Evolutionary conservation across 352 stramenopile species (phyloP).

Genomic region (Thraustotheca clavata): DNA sequence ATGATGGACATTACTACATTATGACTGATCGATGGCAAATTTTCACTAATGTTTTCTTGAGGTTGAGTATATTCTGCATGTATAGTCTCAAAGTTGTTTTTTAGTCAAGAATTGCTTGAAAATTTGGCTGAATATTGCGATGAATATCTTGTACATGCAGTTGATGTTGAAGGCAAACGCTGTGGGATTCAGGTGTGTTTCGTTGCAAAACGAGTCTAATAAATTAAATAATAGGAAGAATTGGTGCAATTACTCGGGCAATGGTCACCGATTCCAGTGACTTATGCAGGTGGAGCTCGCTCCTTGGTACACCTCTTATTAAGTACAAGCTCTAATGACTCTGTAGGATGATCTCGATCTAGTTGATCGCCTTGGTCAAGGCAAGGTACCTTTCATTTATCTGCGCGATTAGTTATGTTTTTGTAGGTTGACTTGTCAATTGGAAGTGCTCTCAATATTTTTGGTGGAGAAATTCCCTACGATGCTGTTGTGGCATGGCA

Average conservation of each 20-base stretch:
- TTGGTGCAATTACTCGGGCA: conserved; percentile 89
- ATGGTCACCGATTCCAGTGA: conserved; percentile 92
- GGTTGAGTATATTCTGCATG: conserved; percentile 27
- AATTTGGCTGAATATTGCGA: conserved; percentile 89
- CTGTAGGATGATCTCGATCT: conserved; percentile 88
- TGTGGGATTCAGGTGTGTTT: conserved; percentile 85
- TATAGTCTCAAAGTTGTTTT: neutral
- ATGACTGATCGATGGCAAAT: conserved; percentile 97
- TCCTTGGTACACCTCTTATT: conserved; percentile 46
- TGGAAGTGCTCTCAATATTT: conserved; percentile 96
- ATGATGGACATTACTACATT: conserved; percentile 89
- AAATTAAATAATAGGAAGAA: conserved; percentile 66
- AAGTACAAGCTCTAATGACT: neutral
- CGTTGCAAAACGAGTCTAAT: neutral
- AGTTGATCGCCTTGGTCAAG: conserved; percentile 87
- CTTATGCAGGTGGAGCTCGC: conserved; percentile 94
- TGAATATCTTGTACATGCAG: conserved; percentile 97
- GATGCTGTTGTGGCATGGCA: conserved; percentile 85
- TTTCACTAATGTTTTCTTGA: conserved; percentile 91
- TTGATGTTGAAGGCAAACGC: conserved; percentile 96
- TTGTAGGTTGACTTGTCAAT: conserved; percentile 94
- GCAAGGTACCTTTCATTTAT: conserved; percentile 54
- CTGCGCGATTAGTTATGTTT: neutral
- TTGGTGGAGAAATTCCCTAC: conserved; percentile 92
- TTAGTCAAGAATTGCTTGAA: conserved; percentile 77